Evolutionary conservation across 495 filamentous ascomycete species (phyloP), one percentile per base, ranked within the genome.

Genomic region (Zalerion maritima): DNA sequence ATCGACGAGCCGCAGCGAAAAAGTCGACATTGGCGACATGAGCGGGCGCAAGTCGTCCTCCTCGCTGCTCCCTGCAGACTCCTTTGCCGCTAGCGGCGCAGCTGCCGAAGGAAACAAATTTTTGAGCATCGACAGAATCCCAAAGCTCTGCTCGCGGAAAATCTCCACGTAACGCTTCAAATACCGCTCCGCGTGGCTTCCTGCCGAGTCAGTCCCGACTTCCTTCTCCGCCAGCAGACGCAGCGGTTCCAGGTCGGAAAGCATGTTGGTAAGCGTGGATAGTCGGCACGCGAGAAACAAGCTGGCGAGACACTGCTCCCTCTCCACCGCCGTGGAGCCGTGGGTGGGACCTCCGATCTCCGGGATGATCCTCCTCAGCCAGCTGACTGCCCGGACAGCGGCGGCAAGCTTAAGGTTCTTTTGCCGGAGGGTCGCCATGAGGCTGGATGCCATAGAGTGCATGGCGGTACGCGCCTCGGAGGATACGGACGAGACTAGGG

Each of bases 151-250:
- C 54, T 99, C 91, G 29, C 91, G 78, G 55, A 94, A 96, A 17
- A 96, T 92, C 50, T 99, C 91, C 42, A 99, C 77, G 56, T 92
- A 99, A 29, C 82, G 63, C 50, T 99, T 99, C 21, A 99, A 58
- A 40, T 84, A 99, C 14, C 82, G 68, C 45, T 94, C 91, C 2
- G 86, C 94, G 45, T 97, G 89, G 43, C 91, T 82, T 0, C 87
- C 89, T n/a, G 45, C 38, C 18, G 38, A 38, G 15, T 46, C 48
- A 17, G 42, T 36, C 11, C 42, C 31, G 58, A 69, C 74, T 54
- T 96, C 89, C 45, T 94, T 81, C 30, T 96, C 85, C 24, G 91
- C 85, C 2, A 96, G 67, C 32, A 85, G 81, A 15, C 77, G 71
- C 8, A 99, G 60, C 1, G 91, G 91, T 30, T 85, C 78, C 6